Evolutionary conservation across 768 basidiomycete genomes (phyloP).

Genomic region (Tylopilus balloui): DNA sequence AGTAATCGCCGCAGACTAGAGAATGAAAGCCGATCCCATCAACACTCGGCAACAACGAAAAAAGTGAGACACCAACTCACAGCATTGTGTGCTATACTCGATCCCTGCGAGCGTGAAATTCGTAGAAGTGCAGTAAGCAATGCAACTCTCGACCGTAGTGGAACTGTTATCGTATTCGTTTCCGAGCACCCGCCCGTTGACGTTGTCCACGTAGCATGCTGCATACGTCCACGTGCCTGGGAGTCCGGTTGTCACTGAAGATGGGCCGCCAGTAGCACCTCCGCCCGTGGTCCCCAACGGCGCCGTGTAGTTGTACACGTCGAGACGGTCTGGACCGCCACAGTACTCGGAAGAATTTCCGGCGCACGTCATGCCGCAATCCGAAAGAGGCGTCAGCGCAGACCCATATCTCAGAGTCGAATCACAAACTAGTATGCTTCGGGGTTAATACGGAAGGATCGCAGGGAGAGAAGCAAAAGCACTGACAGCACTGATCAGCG

Average conservation of each 20-base stretch:
- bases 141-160: constrained; percentile 61
- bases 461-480: not conserved
- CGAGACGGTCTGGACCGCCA: constrained; percentile 57
- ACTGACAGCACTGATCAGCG: constrained; percentile 47
- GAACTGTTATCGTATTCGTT: constrained; percentile 36
- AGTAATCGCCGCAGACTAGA: constrained; percentile 65
- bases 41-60: not conserved
- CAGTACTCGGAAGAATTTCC: constrained; percentile 51
- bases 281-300: not conserved
- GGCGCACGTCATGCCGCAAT: constrained; percentile 42
- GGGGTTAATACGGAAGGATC: not conserved
- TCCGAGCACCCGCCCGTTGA: constrained; percentile 54
- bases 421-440: constrained; percentile 23
- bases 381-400: constrained; percentile 39
- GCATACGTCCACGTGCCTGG: constrained; percentile 55
- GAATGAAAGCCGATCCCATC: not conserved
- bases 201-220: constrained; percentile 71
- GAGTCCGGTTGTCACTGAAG: constrained; percentile 29
- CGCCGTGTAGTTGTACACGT: constrained; percentile 17
- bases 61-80: constrained; percentile 33
- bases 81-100: constrained; percentile 55
- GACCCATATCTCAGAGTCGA: constrained; percentile 17
- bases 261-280: not conserved
- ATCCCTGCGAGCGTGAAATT: constrained; percentile 65
- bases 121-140: constrained; percentile 48